phyloP scores from a whole-genome alignment of 2,329 filamentous ascomycete species.

The Neonectria neomacrospora region DNA sequence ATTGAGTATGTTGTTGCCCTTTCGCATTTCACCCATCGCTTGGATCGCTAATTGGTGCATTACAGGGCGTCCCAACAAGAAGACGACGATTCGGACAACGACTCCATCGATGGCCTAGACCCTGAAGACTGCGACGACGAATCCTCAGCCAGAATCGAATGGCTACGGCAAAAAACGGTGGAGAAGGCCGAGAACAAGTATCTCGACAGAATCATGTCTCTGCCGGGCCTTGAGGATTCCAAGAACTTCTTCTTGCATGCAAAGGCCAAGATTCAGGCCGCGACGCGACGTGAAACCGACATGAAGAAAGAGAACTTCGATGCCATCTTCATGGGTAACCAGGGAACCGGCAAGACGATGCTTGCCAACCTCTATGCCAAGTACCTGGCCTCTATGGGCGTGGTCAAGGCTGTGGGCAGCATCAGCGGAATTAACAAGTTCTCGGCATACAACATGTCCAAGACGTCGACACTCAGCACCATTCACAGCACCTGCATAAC shows the following conservation, averaged over 20 bases:
- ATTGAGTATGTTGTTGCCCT: slow-evolving; percentile 41
- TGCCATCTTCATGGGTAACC: slow-evolving; percentile 45
- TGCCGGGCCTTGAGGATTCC: slow-evolving; percentile 71
- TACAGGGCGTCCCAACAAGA: slow-evolving; percentile 33
- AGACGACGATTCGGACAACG: slow-evolving; percentile 40
- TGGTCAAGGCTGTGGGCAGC: slow-evolving; percentile 53
- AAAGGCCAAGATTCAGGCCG: slow-evolving; percentile 60
- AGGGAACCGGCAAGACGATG: slow-evolving; percentile 47
- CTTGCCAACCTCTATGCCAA: slow-evolving; percentile 46
- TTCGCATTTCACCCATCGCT: background rate
- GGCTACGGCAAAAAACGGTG: slow-evolving; percentile 55
- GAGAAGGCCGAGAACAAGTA: slow-evolving; percentile 62
- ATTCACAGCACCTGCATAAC: slow-evolving; percentile 57
- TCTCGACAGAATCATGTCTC: slow-evolving; percentile 69
- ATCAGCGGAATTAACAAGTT: slow-evolving; percentile 52
- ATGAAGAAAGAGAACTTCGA: slow-evolving; percentile 55
- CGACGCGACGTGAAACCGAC: slow-evolving; percentile 59
- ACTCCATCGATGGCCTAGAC: slow-evolving; percentile 44
- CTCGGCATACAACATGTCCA: slow-evolving; percentile 45
- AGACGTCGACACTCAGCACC: slow-evolving; percentile 48
- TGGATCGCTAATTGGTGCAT: slow-evolving; percentile 18
- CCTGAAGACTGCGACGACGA: slow-evolving; percentile 51
- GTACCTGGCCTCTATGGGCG: slow-evolving; percentile 43
- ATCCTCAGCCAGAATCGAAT: slow-evolving; percentile 53
- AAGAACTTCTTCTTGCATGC: slow-evolving; percentile 65